Conservation (phyloP, 2,329 filamentous ascomycete species). For the Hypoxylon sp. region DNA sequence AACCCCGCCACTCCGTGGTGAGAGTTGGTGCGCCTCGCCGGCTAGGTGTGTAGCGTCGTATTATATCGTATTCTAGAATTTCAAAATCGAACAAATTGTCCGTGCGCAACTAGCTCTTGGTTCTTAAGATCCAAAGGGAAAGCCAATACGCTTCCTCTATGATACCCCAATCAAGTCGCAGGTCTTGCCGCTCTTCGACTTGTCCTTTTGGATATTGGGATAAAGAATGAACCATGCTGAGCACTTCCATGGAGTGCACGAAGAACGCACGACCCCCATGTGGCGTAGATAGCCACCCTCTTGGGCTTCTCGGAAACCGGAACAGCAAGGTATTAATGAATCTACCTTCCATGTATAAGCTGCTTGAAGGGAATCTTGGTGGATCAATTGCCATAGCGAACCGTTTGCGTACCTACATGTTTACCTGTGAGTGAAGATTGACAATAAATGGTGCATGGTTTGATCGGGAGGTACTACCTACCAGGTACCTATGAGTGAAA, state of each 20-base stretch:
- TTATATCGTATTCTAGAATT: conserved; percentile 2
- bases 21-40: neutral
- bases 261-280: neutral
- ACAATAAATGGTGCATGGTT: too few relatives aligned
- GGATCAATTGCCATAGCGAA: too few relatives aligned
- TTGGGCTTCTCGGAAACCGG: neutral
- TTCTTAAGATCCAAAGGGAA: neutral
- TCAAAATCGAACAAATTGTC: neutral
- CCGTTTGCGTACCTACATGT: too few relatives aligned
- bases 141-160: neutral
- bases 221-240: neutral
- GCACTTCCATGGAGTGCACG: neutral
- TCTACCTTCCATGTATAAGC: neutral
- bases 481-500: neutral
- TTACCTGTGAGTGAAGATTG: too few relatives aligned
- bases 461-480: neutral
- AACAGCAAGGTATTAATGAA: neutral
- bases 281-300: too few relatives aligned
- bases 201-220: neutral
- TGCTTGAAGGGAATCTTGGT: neutral
- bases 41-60: neutral
- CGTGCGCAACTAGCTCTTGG: neutral
- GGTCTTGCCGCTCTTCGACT: neutral
- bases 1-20: neutral
- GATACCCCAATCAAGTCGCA: neutral